A percentile compares a stretch with the other conserved stretches of the same genome.
Evolutionary conservation across 2,329 filamentous ascomycete genomes (phyloP).

Genomic region (Endothia cerciana): DNA sequence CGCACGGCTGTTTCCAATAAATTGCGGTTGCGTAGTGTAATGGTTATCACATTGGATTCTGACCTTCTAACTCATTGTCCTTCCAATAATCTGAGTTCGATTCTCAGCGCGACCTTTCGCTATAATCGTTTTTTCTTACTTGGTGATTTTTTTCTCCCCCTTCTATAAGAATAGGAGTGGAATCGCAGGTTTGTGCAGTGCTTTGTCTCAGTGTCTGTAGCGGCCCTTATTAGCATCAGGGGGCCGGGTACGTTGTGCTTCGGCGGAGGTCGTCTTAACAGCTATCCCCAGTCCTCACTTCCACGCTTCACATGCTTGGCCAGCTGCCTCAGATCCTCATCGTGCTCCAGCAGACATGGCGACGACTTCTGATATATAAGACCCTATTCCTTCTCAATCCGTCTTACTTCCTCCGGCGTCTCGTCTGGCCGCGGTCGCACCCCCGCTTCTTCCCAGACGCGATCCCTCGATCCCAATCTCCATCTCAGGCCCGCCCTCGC

Average conservation of each 20-base stretch:
- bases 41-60: slow-evolving; percentile 18
- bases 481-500: background rate
- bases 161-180: background rate
- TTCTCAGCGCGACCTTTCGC: slow-evolving; percentile 12
- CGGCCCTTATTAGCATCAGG: too few relatives aligned
- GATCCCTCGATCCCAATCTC: background rate
- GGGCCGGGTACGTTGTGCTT: too few relatives aligned
- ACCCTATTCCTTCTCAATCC: slow-evolving; percentile 23
- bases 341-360: slow-evolving; percentile 25
- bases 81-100: slow-evolving; percentile 18
- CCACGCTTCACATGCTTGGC: slow-evolving; percentile 15
- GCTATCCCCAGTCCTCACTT: too few relatives aligned
- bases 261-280: too few relatives aligned
- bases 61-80: background rate
- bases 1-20: too few relatives aligned
- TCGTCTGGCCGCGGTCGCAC: slow-evolving; percentile 13
- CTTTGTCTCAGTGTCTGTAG: too few relatives aligned
- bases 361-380: slow-evolving; percentile 27
- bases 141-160: background rate
- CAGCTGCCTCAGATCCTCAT: slow-evolving; percentile 14
- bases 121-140: background rate
- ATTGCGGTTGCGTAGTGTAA: slow-evolving; percentile 13
- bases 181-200: background rate
- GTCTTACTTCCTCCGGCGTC: slow-evolving; percentile 22
- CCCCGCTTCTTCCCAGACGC: slow-evolving; percentile 1